These are phyloP conservation scores for Sanghuangporus baumii DNA, from an alignment of 1,284 basidiomycete genomes.

Conservation along the genomic window DNA sequence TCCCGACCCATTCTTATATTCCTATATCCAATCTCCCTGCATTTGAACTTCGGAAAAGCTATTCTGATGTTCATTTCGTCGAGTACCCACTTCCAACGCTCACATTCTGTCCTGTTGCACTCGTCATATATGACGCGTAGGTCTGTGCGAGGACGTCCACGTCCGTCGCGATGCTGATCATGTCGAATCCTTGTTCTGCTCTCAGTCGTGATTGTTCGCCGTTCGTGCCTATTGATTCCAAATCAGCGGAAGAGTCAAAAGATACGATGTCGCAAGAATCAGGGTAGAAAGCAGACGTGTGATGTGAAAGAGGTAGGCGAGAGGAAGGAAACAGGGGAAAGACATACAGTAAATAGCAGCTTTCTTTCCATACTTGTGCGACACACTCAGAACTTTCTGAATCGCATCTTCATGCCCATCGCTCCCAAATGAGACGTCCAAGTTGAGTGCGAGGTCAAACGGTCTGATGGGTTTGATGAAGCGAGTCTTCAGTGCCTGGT, in stretches of 20 bases:
- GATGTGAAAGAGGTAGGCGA: no score
- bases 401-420: conserved; percentile 28
- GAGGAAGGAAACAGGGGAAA: not conserved
- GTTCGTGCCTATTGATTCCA: conserved; percentile 22
- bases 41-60: not conserved
- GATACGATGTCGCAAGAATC: not conserved
- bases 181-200: conserved; percentile 29
- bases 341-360: conserved; percentile 28
- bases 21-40: not conserved
- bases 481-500: not conserved
- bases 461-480: conserved; percentile 20
- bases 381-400: conserved; percentile 28
- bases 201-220: conserved; percentile 28
- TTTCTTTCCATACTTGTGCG: conserved; percentile 23
- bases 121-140: conserved; percentile 21
- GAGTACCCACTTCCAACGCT: conserved; percentile 12
- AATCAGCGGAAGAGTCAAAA: not conserved
- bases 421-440: conserved; percentile 27
- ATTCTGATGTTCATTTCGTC: conserved; percentile 1
- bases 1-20: not conserved
- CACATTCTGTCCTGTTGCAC: conserved; percentile 4
- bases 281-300: not conserved
- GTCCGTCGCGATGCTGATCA: conserved; percentile 31
- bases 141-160: conserved; percentile 26
- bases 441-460: conserved; percentile 27